These are phyloP conservation scores for Citrullus amarus DNA, from an alignment of 306 rosid genomes.

Conservation along the genomic window DNA sequence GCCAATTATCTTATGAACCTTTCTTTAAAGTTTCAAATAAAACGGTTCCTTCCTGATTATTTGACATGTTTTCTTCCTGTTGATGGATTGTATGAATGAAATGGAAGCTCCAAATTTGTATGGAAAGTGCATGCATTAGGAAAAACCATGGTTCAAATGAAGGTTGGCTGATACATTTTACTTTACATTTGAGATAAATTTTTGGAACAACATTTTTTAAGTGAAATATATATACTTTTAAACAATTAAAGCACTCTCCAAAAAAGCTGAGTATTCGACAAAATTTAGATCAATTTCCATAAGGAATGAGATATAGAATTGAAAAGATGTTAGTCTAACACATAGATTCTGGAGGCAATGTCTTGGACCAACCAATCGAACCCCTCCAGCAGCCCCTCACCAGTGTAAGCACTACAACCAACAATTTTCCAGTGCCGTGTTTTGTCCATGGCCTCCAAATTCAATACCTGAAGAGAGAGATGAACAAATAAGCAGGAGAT, in stretches of 20 bases:
- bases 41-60: not conserved
- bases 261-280: not conserved
- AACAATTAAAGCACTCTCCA: not conserved
- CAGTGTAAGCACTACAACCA: conserved; percentile 75
- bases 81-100: not conserved
- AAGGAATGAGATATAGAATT: not conserved
- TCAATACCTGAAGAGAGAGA: conserved; percentile 38
- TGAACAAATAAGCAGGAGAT: not conserved
- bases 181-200: not conserved
- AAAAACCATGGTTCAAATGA: too few species aligned
- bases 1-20: not conserved
- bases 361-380: conserved; percentile 88
- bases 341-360: conserved; percentile 71
- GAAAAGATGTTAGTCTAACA: conserved; percentile 28
- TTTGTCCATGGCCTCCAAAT: conserved; percentile 72
- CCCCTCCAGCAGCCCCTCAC: conserved; percentile 71
- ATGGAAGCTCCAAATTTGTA: not conserved
- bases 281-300: not conserved
- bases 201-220: not conserved
- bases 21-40: not conserved
- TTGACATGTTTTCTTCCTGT: not conserved
- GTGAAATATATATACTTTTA: not conserved
- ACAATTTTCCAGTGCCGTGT: conserved; percentile 68
- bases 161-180: too few species aligned
- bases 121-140: too few species aligned